Evolutionary conservation across 495 filamentous ascomycete species (phyloP), one percentile per base, ranked within the genome.

Genomic region (Entonaema liquescens): DNA sequence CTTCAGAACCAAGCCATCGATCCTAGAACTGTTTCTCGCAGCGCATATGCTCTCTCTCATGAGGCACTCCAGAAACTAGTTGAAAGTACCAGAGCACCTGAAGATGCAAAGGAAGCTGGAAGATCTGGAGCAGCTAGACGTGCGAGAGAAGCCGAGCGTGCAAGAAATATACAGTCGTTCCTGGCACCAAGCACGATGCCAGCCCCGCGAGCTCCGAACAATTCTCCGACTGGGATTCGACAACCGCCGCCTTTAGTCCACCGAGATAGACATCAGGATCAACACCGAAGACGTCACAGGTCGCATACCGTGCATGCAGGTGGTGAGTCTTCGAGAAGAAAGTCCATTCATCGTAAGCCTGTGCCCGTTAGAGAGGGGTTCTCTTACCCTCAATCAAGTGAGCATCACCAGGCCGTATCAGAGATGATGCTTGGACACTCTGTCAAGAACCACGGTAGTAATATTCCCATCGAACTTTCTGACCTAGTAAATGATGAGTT

Each of bases 11-110:
- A 62, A 42, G 28, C 31, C 19, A 56, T 77, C 6, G 66, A 75
- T 15, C 75, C 75, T 15, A 25, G 40, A 1, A 73, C 58, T 13
- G 23, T 77, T 2, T 58, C 67, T 31, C 44, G 23, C 8, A 33
- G 47, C 15, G 58, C 23, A 11, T 72, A 75, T 47, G 23, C 8
- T 23, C 40, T 72, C 28, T 38, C 53, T 6, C n/a, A 47, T 8
- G 3, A 7, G 7, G 17, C 42, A 11, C 19, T 47, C 19, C 42
- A 5, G 21, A 47, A 47, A 47, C 17, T 23, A 23, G 19, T 19
- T 23, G 2, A 47, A 47, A n/a, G 1, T 47, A 19, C 42, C 31
- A 33, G 31, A 13, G 42, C 9, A 47, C 0, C 42, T 12, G 11
- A 11, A 23, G 9, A 23, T 21, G 8, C 9, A 1, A 23, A 9